phyloP scores from a whole-genome alignment of 805 yeast genomes.

The Teunomyces aglyptinius region DNA sequence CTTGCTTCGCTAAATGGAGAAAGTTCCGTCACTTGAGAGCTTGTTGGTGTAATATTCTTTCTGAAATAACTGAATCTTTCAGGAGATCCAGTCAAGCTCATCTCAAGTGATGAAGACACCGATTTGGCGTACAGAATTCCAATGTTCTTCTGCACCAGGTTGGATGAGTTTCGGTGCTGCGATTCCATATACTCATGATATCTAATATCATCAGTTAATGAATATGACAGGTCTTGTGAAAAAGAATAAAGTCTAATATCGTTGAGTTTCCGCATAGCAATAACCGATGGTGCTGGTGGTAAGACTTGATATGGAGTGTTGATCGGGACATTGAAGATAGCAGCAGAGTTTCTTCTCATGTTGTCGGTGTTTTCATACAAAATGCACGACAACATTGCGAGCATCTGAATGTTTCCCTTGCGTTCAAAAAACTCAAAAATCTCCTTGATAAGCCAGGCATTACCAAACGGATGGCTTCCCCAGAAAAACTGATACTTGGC shows the following conservation, averaged over 20 bases:
- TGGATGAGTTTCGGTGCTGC: conserved; percentile 9
- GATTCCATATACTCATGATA: conserved; percentile 4
- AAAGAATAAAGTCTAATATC: conserved; percentile 4
- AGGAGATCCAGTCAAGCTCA: conserved; percentile 11
- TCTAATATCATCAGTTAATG: conserved; percentile 6
- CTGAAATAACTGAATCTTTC: conserved; percentile 20
- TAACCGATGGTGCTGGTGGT: conserved; percentile 29
- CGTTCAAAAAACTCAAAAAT: conserved; percentile 63
- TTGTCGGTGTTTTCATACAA: conserved; percentile 45
- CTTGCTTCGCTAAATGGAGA: not conserved
- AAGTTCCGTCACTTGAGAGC: not conserved
- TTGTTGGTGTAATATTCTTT: conserved; percentile 17
- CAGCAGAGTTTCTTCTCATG: conserved; percentile 16
- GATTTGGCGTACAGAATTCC: conserved; percentile 15
- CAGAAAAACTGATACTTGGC: conserved; percentile 50
- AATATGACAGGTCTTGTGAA: conserved; percentile 8
- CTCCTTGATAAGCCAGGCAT: conserved; percentile 59
- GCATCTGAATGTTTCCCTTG: conserved; percentile 75
- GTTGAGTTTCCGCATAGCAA: conserved; percentile 14
- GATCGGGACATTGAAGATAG: conserved; percentile 37
- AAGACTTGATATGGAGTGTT: conserved; percentile 45
- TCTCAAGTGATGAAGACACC: conserved; percentile 15
- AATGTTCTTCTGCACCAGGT: conserved; percentile 9
- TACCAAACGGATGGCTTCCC: conserved; percentile 82
- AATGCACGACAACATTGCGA: conserved; percentile 83